Evolutionary conservation across 306 rosid species (phyloP), one percentile per base, ranked within the genome.

Genomic region (Gillenia trifoliata): DNA sequence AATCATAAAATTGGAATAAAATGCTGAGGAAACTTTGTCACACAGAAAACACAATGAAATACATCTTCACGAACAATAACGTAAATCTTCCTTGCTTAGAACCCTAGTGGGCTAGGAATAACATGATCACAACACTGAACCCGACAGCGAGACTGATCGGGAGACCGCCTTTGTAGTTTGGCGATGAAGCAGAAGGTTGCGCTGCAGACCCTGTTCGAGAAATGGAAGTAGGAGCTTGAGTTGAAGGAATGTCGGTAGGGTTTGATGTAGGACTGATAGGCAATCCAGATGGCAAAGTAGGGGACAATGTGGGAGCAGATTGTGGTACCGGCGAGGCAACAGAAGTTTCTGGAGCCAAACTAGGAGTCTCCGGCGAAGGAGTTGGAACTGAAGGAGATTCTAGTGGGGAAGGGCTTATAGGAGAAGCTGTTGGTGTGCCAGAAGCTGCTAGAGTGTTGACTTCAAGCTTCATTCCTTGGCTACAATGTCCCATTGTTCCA

Each of bases 391-490:
- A 20, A 43, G 74, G 63, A 31, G 84, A 63, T 22, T 38, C 66
- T 50, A 70, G 87, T 40, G 85, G 80, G 50, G 74, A 67, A 8
- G 36, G 78, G 71, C 60, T 43, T 11, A 28, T 16, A 20, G 81
- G 75, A 76, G 93, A 60, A 45, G 86, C 38, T 22, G 76, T 11
- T 6, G 90, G 87, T 22, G 90, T 62, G 8, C 92, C 26, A 75
- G 86, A 31, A 40, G 79, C 59, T 70, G 89, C 88, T 74, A 88
- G 97, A 66, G 91, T 86, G 81, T 80, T 82, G 22, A 94, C 81
- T 76, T 84, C 85, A 43, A 91, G 65, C 84, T 88, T 91, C 98
- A 91, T 91, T 75, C 97, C 98, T 66, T 68, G 66, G 80, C 47
- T 54, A 75, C 98, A 94, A 79, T 94, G 98, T 56, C 94, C 96